Evolutionary conservation across 805 yeast species (phyloP).

Genomic region (Yamadazyma sp.): DNA sequence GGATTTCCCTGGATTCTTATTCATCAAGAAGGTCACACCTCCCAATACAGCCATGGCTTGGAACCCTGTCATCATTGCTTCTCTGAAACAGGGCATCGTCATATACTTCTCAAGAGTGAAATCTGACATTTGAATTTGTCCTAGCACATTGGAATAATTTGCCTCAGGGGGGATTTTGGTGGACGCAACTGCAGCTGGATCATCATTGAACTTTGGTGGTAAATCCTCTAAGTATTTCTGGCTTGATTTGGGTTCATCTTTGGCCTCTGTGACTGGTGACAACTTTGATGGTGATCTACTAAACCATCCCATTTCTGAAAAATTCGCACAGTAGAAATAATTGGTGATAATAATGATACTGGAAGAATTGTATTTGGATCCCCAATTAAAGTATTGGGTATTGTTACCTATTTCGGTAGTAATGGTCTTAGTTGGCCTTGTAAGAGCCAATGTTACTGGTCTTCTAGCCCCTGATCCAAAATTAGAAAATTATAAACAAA

Average conservation of each 20-base stretch:
- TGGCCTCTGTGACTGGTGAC: slow-evolving; percentile 30
- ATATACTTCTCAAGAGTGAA: slow-evolving; percentile 50
- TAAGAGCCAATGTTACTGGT: slow-evolving; percentile 65
- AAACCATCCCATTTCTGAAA: slow-evolving; percentile 40
- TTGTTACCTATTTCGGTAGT: slow-evolving; percentile 83
- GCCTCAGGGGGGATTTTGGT: slow-evolving; percentile 4
- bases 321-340: too few species aligned
- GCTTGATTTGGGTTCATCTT: slow-evolving; percentile 8
- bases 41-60: slow-evolving; percentile 70
- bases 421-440: slow-evolving; percentile 82
- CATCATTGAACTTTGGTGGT: slow-evolving; percentile 49
- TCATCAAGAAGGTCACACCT: slow-evolving; percentile 59
- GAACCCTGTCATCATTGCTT: slow-evolving; percentile 74
- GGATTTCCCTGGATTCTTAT: slow-evolving; percentile 71
- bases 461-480: slow-evolving; percentile 60
- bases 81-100: slow-evolving; percentile 74
- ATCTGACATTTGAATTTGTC: slow-evolving; percentile 45
- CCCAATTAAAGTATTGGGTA: slow-evolving; percentile 84
- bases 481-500: slow-evolving; percentile 46
- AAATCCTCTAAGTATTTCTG: slow-evolving; percentile 47
- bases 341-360: too few species aligned
- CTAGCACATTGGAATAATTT: slow-evolving; percentile 33
- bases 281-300: slow-evolving; percentile 36
- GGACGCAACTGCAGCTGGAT: slow-evolving; percentile 15
- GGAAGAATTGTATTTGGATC: slow-evolving; percentile 58